These are phyloP conservation scores for Sporisorium scitamineum DNA, from an alignment of 1,284 basidiomycete genomes.

Conservation along the genomic window DNA sequence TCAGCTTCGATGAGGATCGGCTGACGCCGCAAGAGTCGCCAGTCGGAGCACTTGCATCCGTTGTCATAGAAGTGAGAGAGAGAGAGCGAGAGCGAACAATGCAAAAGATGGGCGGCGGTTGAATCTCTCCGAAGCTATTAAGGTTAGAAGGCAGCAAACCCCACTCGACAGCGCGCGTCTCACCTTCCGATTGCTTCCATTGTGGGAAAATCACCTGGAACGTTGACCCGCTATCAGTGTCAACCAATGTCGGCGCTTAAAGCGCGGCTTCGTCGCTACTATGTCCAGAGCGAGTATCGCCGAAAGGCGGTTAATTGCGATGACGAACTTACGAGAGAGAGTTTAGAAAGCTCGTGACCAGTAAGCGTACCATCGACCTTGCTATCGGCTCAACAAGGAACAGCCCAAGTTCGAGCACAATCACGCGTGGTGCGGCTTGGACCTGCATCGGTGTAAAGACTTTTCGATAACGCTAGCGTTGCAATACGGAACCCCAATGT, in stretches of 20 bases:
- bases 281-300: neutral
- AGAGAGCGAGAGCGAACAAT: too few species aligned
- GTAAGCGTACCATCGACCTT: too few species aligned
- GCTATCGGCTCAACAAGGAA: neutral
- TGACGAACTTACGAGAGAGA: neutral
- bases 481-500: too few species aligned
- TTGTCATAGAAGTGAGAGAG: too few species aligned
- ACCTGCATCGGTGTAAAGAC: slow-evolving; percentile 3
- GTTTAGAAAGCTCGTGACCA: slow-evolving; percentile 1
- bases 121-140: neutral
- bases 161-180: neutral
- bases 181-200: neutral
- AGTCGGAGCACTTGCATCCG: neutral
- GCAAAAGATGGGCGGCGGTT: neutral
- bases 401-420: neutral
- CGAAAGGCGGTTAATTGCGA: neutral
- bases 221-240: neutral
- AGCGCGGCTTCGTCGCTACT: neutral
- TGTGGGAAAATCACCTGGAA: neutral
- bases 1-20: neutral
- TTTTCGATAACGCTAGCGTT: neutral
- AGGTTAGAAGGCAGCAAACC: slow-evolving; percentile 6
- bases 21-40: too few species aligned
- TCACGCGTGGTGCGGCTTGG: neutral
- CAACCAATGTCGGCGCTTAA: neutral